Conservation (phyloP, 257 asterid genomes). For the Capsicum rhomboideum region DNA sequence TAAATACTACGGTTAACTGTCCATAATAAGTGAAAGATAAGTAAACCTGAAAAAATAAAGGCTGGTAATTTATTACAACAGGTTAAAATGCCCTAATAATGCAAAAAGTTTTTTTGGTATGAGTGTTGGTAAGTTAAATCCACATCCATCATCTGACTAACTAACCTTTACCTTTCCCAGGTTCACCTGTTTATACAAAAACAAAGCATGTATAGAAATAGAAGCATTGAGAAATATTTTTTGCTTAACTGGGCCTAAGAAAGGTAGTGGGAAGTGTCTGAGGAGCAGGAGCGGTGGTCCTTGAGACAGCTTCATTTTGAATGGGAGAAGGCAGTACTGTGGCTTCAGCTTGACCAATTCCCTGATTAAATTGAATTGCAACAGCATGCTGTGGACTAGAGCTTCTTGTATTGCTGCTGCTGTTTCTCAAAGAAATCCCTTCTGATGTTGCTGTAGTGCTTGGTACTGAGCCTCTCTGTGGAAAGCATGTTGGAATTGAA, state of each 20-base stretch:
- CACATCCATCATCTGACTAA: neutral
- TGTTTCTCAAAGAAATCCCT: neutral
- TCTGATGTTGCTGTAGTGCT: constrained; percentile 1
- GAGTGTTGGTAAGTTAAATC: neutral
- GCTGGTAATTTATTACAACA: neutral
- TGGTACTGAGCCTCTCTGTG: constrained; percentile 9
- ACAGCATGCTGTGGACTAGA: neutral
- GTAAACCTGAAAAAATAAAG: neutral
- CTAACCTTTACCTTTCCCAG: neutral
- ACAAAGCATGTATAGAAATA: neutral
- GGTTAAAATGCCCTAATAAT: neutral
- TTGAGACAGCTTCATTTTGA: neutral
- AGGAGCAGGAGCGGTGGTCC: neutral
- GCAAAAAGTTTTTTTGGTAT: neutral
- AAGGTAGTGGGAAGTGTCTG: neutral
- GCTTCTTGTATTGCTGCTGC: neutral
- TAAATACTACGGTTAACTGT: neutral
- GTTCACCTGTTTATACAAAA: neutral
- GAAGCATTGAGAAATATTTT: neutral
- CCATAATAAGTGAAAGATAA: neutral
- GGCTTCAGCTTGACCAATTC: neutral
- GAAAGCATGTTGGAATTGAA: constrained; percentile 24
- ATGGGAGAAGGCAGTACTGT: neutral
- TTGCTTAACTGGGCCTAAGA: neutral
- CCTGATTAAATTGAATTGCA: constrained; percentile 1